Evolutionary conservation across 1,139 yeast species (phyloP).

Genomic region (Candida labiduridarum): DNA sequence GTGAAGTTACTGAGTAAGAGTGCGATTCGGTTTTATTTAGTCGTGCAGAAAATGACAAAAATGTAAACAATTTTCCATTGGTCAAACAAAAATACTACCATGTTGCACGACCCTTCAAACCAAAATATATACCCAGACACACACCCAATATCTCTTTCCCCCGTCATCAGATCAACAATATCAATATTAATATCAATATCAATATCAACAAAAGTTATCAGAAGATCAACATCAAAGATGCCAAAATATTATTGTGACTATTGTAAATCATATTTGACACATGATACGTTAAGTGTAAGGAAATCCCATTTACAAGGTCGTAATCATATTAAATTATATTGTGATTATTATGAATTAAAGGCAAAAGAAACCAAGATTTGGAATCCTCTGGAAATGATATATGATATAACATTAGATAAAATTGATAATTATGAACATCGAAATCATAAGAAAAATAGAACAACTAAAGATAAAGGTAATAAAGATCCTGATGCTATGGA

Average conservation of each 20-base stretch:
- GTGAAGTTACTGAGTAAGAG: not conserved
- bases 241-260: slow-evolving; percentile 81
- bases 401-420: slow-evolving; percentile 40
- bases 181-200: too few species aligned
- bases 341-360: slow-evolving; percentile 71
- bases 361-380: slow-evolving; percentile 53
- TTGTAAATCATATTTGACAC: slow-evolving; percentile 84
- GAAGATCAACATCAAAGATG: slow-evolving; percentile 27
- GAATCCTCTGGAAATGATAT: slow-evolving; percentile 41
- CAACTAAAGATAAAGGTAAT: not conserved
- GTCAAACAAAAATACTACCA: slow-evolving; percentile 4
- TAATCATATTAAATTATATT: slow-evolving; percentile 73
- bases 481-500: slow-evolving; percentile 17
- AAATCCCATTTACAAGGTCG: slow-evolving; percentile 81
- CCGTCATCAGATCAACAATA: too few species aligned
- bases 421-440: slow-evolving; percentile 24
- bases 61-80: slow-evolving; percentile 11
- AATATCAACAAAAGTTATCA: too few species aligned
- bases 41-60: not conserved
- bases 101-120: slow-evolving; percentile 4
- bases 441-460: slow-evolving; percentile 10
- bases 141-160: too few species aligned
- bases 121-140: not conserved
- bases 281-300: slow-evolving; percentile 85
- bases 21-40: slow-evolving; percentile 5